Conservation (phyloP, 495 filamentous ascomycete genomes). For the Oidiodendron maius region DNA sequence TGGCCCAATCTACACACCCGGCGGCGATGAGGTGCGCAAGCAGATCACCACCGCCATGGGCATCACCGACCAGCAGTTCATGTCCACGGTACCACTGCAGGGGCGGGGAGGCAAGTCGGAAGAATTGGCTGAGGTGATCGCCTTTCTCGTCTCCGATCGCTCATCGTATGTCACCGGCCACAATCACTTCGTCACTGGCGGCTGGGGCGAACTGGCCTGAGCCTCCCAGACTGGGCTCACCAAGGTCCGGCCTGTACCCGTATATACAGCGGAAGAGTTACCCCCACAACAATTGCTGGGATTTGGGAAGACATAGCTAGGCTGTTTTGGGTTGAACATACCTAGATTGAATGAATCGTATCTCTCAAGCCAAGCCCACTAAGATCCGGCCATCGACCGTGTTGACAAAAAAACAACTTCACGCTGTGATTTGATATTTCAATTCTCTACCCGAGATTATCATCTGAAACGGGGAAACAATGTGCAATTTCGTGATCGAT, state of each 20-base stretch:
- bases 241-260: too few species aligned
- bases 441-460: not conserved
- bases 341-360: too few species aligned
- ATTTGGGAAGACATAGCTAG: too few species aligned
- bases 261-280: too few species aligned
- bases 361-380: too few species aligned
- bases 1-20: constrained; percentile 1
- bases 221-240: not conserved
- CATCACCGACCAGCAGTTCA: constrained; percentile 1
- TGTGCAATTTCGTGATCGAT: not conserved
- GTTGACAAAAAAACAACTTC: too few species aligned
- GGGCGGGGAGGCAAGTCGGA: not conserved
- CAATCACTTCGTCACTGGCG: not conserved
- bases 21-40: not conserved
- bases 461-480: constrained; percentile 1
- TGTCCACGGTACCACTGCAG: constrained; percentile 1
- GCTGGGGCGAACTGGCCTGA: not conserved
- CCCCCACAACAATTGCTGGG: too few species aligned
- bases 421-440: too few species aligned
- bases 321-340: too few species aligned
- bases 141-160: not conserved
- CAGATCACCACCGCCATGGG: not conserved
- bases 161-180: constrained; percentile 1
- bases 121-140: not conserved
- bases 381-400: too few species aligned